phyloP scores from a whole-genome alignment of 2,329 filamentous ascomycete species.

The Aaosphaeria arxii region DNA sequence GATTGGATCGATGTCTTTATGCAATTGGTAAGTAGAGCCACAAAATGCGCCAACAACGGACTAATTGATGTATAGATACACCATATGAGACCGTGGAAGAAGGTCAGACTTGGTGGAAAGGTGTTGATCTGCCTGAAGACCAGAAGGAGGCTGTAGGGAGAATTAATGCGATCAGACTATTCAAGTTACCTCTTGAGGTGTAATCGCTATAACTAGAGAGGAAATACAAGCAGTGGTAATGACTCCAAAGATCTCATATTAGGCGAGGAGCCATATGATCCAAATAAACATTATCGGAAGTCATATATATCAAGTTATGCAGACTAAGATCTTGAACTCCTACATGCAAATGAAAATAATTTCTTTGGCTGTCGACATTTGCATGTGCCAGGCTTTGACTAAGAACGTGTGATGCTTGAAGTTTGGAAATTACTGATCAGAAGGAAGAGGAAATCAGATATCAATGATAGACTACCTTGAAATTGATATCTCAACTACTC shows the following conservation, averaged over 20 bases:
- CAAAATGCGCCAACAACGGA: background rate
- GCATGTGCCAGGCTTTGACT: too few relatives aligned
- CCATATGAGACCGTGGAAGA: conserved; percentile 22
- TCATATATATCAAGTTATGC: too few relatives aligned
- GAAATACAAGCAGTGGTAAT: background rate
- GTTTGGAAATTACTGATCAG: too few relatives aligned
- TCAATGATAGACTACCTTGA: too few relatives aligned
- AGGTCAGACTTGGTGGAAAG: conserved; percentile 27
- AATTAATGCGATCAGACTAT: conserved; percentile 22
- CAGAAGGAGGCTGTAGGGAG: conserved; percentile 24
- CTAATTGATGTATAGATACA: conserved; percentile 19
- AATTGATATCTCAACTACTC: too few relatives aligned
- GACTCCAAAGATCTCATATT: background rate
- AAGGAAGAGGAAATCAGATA: too few relatives aligned
- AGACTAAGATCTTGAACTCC: too few relatives aligned
- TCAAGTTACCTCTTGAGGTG: conserved; percentile 22
- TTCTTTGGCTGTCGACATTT: too few relatives aligned
- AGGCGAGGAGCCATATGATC: too few relatives aligned
- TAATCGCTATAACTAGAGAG: conserved; percentile 1
- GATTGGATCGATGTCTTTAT: conserved; percentile 39
- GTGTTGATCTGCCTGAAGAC: conserved; percentile 19
- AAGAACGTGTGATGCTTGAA: too few relatives aligned
- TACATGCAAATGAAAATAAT: too few relatives aligned
- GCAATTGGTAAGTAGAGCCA: conserved; percentile 28
- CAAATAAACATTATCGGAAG: too few relatives aligned